These are phyloP conservation scores for Acanthamoeba triangularis DNA, from an alignment of 208 protist species.

Conservation along the genomic window DNA sequence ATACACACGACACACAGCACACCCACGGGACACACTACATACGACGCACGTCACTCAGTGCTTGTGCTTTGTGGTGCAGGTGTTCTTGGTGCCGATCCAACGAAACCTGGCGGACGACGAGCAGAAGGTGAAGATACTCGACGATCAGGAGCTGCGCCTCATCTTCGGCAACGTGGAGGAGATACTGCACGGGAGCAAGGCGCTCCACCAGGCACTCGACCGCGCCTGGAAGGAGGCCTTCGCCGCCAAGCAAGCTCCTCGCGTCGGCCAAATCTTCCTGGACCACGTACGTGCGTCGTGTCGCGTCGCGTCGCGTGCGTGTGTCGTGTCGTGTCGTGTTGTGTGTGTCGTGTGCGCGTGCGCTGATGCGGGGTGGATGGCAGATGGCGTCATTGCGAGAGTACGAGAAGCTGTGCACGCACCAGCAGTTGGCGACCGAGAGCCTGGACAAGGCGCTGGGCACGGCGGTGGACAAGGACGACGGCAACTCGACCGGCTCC, in stretches of 20 bases:
- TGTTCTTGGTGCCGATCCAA: conserved; percentile 48
- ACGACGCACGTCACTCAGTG: too few relatives aligned
- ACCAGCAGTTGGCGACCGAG: conserved; percentile 50
- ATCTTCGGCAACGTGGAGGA: conserved; percentile 72
- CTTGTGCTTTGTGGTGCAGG: not conserved
- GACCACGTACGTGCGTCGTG: not conserved
- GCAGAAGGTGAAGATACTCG: conserved; percentile 60
- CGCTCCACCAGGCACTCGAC: conserved; percentile 20
- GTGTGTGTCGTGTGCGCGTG: not conserved
- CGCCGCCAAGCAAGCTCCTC: too few relatives aligned
- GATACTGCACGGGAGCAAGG: conserved; percentile 32
- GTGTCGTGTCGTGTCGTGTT: not conserved
- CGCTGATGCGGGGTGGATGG: too few relatives aligned
- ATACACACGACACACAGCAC: too few relatives aligned
- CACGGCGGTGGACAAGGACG: conserved; percentile 13
- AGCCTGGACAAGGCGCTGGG: conserved; percentile 53
- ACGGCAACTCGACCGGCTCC: conserved; percentile 6
- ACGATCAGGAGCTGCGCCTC: conserved; percentile 28
- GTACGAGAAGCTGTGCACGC: conserved; percentile 65
- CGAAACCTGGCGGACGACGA: conserved; percentile 12
- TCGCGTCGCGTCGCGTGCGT: not conserved
- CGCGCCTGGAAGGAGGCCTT: not conserved
- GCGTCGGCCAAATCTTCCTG: conserved; percentile 39
- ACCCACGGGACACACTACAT: too few relatives aligned
- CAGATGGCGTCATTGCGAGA: conserved; percentile 21